Evolutionary conservation across 2,329 filamentous ascomycete genomes (phyloP), one percentile per base, ranked within the genome.

Genomic region (Calonectria henricotiae): DNA sequence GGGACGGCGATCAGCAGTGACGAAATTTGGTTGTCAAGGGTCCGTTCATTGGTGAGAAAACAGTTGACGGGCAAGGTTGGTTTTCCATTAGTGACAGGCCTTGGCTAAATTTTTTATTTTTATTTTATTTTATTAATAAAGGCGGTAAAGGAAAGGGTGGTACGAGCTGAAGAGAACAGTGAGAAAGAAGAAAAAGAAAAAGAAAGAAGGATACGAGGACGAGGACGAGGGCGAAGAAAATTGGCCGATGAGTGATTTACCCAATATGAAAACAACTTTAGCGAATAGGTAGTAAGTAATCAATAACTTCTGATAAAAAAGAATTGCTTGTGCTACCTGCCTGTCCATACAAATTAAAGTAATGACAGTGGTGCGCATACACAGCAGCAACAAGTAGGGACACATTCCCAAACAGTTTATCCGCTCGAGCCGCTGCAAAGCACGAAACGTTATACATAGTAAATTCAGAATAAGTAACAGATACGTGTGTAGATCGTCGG

Each of bases 1-100:
- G 35, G 25, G 51, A 58, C 51, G 51, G 37, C 23, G 55, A 44
- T 61, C 55, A 61, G 54, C 64, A 47, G 64, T 62, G 39, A 55
- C 20, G 30, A 51, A 51, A 25, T 44, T 55, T 43, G 37, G 23
- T 8, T 35, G 47, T 55, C 32, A 39, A 30, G 55, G 55, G 25
- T 32, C 12, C 37, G 30, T 61, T 61, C 7, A 35, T 30, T 23
- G 37, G 54, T 27, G 54, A 60, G 55, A 60, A 43, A 25, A 41
- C 37, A 13, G 35, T 43, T 30, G 11, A 41, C 35, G 23, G 17
- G 25, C 37, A 17, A 17, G 32, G 51, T 35, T 58, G 51, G 23
- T 15, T 25, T 39, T 7, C 27, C 51, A 17, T 58, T 39, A 39
- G 51, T 35, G 51, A 58, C 32, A 39, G 37, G 51, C 32, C 32